A percentile compares a stretch with the other conserved stretches of the same genome.
Conservation (phyloP, 257 asterid species). For the Solanum pinnatisectum region DNA sequence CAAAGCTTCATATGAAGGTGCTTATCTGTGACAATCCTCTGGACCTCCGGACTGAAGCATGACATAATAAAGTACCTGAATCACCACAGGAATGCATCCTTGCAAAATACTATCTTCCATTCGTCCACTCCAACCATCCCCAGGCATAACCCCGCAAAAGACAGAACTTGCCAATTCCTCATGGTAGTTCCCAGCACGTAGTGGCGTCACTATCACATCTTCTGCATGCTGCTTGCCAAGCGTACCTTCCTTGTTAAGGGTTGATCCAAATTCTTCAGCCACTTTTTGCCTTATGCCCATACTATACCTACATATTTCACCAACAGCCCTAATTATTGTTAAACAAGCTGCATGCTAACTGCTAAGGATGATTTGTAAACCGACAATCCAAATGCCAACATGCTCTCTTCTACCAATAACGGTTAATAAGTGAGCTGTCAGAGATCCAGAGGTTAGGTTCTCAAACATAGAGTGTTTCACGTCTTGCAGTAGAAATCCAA, state of each 20-base stretch:
- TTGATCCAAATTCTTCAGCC: slow-evolving; percentile 85
- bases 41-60: neutral
- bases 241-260: slow-evolving; percentile 70
- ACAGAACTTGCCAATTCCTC: slow-evolving; percentile 63
- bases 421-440: neutral
- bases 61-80: slow-evolving; percentile 48
- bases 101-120: slow-evolving; percentile 95
- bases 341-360: neutral
- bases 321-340: neutral
- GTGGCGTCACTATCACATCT: slow-evolving; percentile 75
- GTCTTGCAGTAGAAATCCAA: neutral
- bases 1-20: neutral
- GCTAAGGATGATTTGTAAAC: neutral
- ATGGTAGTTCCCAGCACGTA: slow-evolving; percentile 58
- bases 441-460: neutral
- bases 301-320: slow-evolving; percentile 63
- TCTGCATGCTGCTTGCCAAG: slow-evolving; percentile 75
- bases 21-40: neutral
- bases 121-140: slow-evolving; percentile 99
- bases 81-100: slow-evolving; percentile 93
- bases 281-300: slow-evolving; percentile 99
- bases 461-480: neutral
- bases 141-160: slow-evolving; percentile 99
- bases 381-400: neutral
- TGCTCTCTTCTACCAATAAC: neutral